Percentiles rank a stretch among this genome's conserved stretches.
Evolutionary conservation across 768 basidiomycete species (phyloP).

Genomic region (Leccinum variicolor): DNA sequence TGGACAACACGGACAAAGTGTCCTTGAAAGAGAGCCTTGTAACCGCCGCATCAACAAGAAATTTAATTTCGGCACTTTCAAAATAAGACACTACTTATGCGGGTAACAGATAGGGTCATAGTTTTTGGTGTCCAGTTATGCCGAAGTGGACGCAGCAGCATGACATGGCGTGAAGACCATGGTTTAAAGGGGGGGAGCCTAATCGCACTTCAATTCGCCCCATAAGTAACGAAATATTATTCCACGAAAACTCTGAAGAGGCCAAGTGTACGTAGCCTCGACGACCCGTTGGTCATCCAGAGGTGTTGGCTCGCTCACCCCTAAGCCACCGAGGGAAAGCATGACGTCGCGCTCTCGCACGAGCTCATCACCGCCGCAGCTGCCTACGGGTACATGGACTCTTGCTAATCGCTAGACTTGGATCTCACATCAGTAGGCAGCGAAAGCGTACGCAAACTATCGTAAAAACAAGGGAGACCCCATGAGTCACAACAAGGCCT

Average conservation of each 20-base stretch:
- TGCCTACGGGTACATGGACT: slow-evolving; percentile 18
- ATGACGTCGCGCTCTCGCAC: slow-evolving; percentile 23
- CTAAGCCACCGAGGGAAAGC: slow-evolving; percentile 15
- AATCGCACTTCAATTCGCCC: background rate
- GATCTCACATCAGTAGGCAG: slow-evolving; percentile 16
- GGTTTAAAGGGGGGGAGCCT: background rate
- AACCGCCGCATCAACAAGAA: no score
- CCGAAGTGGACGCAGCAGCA: no score
- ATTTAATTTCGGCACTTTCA: no score
- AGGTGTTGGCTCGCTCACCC: background rate
- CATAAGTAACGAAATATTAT: slow-evolving; percentile 19
- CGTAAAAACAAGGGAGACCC: slow-evolving; percentile 18
- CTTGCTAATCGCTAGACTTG: background rate
- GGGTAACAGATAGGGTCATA: no score
- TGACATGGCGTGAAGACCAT: background rate
- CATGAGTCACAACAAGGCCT: slow-evolving; percentile 21
- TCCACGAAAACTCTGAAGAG: slow-evolving; percentile 21
- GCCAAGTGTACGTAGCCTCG: slow-evolving; percentile 8
- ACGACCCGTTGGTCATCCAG: no score
- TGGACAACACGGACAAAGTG: no score
- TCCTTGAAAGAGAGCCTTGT: no score
- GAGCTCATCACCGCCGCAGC: slow-evolving; percentile 28
- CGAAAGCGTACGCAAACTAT: slow-evolving; percentile 29
- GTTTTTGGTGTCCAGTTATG: no score
- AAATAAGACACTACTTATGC: no score